phyloP scores from a whole-genome alignment of 495 filamentous ascomycete species.

The Aspergillus sclerotioniger region DNA sequence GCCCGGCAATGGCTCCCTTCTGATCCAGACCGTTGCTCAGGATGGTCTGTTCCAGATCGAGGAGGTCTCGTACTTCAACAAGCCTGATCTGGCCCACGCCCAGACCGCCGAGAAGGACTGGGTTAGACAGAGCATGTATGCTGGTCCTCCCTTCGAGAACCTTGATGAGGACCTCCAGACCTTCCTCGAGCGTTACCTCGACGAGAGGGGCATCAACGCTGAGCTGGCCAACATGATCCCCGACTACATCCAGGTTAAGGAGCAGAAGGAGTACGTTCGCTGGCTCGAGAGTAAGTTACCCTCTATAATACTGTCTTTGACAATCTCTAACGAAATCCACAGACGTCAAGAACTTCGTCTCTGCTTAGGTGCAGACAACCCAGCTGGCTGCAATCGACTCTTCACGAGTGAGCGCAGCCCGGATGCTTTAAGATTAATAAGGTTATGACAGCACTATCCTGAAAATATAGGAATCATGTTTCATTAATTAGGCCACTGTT shows the following conservation, averaged over 20 bases:
- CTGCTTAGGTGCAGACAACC: conserved; percentile 50
- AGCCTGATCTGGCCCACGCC: conserved; percentile 66
- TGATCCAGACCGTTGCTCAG: conserved; percentile 82
- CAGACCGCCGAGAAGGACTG: conserved; percentile 66
- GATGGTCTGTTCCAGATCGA: conserved; percentile 87
- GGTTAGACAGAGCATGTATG: conserved; percentile 73
- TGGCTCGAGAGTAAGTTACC: conserved; percentile 75
- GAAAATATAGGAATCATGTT: background rate
- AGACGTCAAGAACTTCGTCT: conserved; percentile 74
- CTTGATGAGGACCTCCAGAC: conserved; percentile 94
- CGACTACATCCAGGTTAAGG: conserved; percentile 97
- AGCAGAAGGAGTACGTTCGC: conserved; percentile 93
- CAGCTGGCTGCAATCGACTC: background rate
- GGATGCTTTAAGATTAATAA: background rate
- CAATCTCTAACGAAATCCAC: conserved; percentile 19
- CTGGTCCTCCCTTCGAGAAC: conserved; percentile 88
- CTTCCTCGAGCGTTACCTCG: conserved; percentile 87
- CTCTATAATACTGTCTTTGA: background rate
- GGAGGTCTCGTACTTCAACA: conserved; percentile 82
- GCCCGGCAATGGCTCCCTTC: conserved; percentile 72
- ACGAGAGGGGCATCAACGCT: conserved; percentile 89
- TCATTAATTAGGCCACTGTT: background rate
- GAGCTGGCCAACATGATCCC: conserved; percentile 85
- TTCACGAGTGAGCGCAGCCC: background rate
- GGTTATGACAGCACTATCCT: background rate